These are phyloP conservation scores for Aechmea fasciata DNA, from an alignment of 176 grass and related monocot species.

Conservation along the genomic window DNA sequence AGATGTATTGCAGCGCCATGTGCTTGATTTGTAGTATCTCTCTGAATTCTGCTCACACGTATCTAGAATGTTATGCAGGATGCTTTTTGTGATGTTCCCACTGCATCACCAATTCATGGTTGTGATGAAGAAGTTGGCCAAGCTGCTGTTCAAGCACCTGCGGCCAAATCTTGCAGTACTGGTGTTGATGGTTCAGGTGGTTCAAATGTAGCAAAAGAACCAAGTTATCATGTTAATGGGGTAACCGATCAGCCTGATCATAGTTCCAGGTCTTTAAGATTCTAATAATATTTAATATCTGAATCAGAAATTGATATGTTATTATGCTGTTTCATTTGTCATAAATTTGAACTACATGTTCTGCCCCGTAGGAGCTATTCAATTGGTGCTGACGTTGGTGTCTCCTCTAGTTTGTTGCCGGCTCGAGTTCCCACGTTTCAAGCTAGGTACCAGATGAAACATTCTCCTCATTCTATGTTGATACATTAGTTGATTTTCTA, in stretches of 20 bases:
- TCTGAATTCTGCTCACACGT: neutral
- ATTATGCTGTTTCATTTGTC: constrained; percentile 19
- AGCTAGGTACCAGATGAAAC: constrained; percentile 51
- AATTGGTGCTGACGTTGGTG: constrained; percentile 34
- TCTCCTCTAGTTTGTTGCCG: constrained; percentile 60
- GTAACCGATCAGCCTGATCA: constrained; percentile 30
- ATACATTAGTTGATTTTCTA: no score
- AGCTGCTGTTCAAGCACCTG: constrained; percentile 22
- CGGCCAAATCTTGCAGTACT: constrained; percentile 17
- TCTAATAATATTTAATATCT: constrained; percentile 7
- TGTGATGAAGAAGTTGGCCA: constrained; percentile 47
- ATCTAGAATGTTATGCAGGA: constrained; percentile 27
- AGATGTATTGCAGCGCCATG: no score
- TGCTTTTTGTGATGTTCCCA: constrained; percentile 58
- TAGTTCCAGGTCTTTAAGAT: constrained; percentile 48
- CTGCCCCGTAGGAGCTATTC: constrained; percentile 27
- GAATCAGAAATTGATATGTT: neutral
- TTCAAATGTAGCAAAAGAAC: constrained; percentile 33
- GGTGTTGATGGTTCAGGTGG: constrained; percentile 19
- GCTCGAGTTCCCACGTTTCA: constrained; percentile 78
- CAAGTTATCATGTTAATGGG: constrained; percentile 17
- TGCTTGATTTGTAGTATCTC: neutral
- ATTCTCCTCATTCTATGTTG: constrained; percentile 7
- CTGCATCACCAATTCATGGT: constrained; percentile 81
- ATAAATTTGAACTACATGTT: constrained; percentile 17